Percentiles rank a stretch among this genome's conserved stretches.
These are phyloP conservation scores for Berberis vulgaris DNA, from an alignment of 164 flowering plant species.

Conservation along the genomic window DNA sequence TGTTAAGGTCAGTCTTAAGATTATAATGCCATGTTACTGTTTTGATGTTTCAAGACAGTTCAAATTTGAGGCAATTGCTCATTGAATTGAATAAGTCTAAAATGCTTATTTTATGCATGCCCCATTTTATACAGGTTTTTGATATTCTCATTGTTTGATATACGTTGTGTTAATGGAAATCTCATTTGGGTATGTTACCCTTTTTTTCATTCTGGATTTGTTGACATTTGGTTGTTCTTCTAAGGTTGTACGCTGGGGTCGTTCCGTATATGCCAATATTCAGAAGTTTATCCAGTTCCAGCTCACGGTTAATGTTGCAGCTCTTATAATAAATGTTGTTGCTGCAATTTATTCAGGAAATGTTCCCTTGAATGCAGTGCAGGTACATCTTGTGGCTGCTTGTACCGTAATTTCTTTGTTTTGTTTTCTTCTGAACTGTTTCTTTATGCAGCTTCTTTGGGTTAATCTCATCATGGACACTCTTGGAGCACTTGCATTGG, in stretches of 20 bases:
- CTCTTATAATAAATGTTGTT: conserved; percentile 83
- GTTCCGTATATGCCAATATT: conserved; percentile 94
- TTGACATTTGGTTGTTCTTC: not conserved
- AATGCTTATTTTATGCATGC: too few relatives aligned
- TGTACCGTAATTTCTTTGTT: not conserved
- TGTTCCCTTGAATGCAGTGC: conserved; percentile 89
- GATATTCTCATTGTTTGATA: too few relatives aligned
- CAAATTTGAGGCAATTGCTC: too few relatives aligned
- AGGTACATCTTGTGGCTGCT: conserved; percentile 35
- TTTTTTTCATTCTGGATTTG: not conserved
- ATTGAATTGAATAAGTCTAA: too few relatives aligned
- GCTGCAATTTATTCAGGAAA: conserved; percentile 79
- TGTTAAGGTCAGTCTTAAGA: too few relatives aligned
- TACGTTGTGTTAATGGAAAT: not conserved
- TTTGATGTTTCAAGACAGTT: too few relatives aligned
- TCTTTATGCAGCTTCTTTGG: conserved; percentile 74
- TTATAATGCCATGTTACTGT: too few relatives aligned
- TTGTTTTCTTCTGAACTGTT: not conserved
- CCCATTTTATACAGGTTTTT: too few relatives aligned
- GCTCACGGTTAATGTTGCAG: conserved; percentile 94
- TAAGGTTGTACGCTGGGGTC: conserved; percentile 96
- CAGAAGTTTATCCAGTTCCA: conserved; percentile 97
- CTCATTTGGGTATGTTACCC: not conserved
- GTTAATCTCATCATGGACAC: conserved; percentile 98
- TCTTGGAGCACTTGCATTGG: conserved; percentile 94